A percentile compares a stretch with the other conserved stretches of the same genome.
Evolutionary conservation across 1,284 basidiomycete genomes (phyloP).

Genomic region (Blastosporella zonata): DNA sequence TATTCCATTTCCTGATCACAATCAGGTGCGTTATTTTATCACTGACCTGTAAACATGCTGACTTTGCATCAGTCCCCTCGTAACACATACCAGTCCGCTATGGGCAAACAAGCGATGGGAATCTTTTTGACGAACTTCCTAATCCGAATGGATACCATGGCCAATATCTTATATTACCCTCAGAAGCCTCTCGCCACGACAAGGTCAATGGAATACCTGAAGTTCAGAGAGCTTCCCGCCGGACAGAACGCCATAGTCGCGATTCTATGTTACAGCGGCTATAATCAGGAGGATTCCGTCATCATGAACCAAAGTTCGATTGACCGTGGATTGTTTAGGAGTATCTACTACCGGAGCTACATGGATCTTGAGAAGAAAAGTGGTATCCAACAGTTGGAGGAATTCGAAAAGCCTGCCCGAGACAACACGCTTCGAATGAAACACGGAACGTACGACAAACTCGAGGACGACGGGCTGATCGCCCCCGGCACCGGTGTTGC

Average conservation of each 20-base stretch:
- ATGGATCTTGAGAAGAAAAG: constrained; percentile 98
- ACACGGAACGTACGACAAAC: constrained; percentile 97
- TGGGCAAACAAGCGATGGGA: constrained; percentile 99
- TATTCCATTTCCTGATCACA: constrained; percentile 99
- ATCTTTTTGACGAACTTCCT: constrained; percentile 98
- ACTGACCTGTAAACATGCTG: neutral
- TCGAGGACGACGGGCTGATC: constrained; percentile 95
- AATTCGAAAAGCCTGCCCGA: constrained; percentile 95
- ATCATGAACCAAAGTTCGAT: constrained; percentile 99
- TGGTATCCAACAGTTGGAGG: constrained; percentile 89
- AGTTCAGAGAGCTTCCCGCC: constrained; percentile 96
- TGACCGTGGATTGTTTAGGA: constrained; percentile 96
- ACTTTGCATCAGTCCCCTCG: constrained; percentile 76
- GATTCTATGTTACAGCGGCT: constrained; percentile 98
- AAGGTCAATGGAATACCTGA: constrained; percentile 97
- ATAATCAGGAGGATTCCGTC: constrained; percentile 99
- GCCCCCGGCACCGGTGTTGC: constrained; percentile 93
- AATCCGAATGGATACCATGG: constrained; percentile 98
- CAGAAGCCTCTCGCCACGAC: constrained; percentile 99
- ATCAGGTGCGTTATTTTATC: constrained; percentile 64
- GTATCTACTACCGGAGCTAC: constrained; percentile 98
- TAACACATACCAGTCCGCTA: constrained; percentile 99
- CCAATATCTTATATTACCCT: constrained; percentile 96
- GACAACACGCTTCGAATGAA: constrained; percentile 96
- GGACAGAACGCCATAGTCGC: constrained; percentile 99